Base-by-base conservation (phyloP, 345 rosid species). In the Kandelia obovata region DNA sequence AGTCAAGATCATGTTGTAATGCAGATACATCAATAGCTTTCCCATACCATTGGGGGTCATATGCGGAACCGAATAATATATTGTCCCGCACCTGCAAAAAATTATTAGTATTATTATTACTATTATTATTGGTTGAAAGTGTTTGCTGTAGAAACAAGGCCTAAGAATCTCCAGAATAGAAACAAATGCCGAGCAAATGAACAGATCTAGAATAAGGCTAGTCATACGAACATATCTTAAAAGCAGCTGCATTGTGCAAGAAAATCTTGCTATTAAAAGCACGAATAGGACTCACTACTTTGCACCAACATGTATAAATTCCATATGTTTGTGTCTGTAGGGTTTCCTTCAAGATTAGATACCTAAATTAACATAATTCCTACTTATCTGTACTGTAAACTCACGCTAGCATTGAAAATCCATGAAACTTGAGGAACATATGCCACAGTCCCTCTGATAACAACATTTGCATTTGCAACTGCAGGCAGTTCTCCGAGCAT, bases 371-470 rank as follows among this genome's bases (percentile, higher is more conserved):
- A 55, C 28, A 55, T 2, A 23, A 26, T 15, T 7, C 5, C 10
- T 23, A 6, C 25, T 9, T 23, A 55, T 39, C 23, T 52, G 60
- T 30, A 75, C 37, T 34, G 37, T 34, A 39, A 43, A 85, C 91
- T 80, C 80, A 96, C 99, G 67, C 97, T 90, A 39, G 98, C 99
- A 82, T 96, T 96, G 70, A 96, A 96, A 76, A 96, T 96, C 99
- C 99, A 96, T 23, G 98, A 92, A 79, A 96, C 84, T 84, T 96
- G 98, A 75, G 99, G 96, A 75, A 90, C 99, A 88, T 92, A 96
- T 75, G 98, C 96, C 61, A 89, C 89, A 2, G 76, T 76, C 80
- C 99, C 99, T 84, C 97, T 84, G 47, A 86, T 77, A 61, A 79
- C 75, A 68, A 82, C 92, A 66, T 72, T 80, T 20, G 92, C 79